These are phyloP conservation scores for Eruca vesicaria DNA, from an alignment of 441 rosid genomes.

Conservation along the genomic window DNA sequence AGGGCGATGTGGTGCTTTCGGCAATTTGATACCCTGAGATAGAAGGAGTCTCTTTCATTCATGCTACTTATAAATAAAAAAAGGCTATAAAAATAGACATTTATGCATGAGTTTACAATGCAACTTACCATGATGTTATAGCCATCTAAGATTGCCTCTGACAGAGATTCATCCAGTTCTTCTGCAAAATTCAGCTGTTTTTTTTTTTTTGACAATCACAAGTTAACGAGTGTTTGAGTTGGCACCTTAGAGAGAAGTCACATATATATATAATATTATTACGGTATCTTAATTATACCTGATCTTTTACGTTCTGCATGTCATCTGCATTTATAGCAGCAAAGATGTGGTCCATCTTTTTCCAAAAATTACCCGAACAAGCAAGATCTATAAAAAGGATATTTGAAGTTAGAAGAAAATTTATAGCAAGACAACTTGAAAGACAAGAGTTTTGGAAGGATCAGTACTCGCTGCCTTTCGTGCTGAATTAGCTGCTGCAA, in stretches of 20 bases:
- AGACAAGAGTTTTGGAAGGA: conserved; percentile 27
- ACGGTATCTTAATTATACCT: conserved; percentile 47
- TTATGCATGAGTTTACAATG: conserved; percentile 3
- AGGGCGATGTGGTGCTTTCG: conserved; percentile 40
- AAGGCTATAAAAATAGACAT: neutral
- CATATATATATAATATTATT: conserved; percentile 2
- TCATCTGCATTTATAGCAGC: conserved; percentile 61
- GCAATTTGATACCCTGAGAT: conserved; percentile 53
- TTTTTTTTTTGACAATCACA: conserved; percentile 24
- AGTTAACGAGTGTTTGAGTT: neutral
- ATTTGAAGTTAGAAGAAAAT: conserved; percentile 6
- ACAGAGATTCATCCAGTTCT: conserved; percentile 66
- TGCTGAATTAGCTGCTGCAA: conserved; percentile 85
- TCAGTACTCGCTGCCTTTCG: conserved; percentile 62
- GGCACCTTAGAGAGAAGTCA: conserved; percentile 24
- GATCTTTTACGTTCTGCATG: conserved; percentile 68
- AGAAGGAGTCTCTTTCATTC: conserved; percentile 19
- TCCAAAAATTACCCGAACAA: conserved; percentile 81
- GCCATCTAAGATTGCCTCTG: conserved; percentile 52
- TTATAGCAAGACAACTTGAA: conserved; percentile 5
- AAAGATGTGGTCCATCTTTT: conserved; percentile 79
- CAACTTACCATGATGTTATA: conserved; percentile 51
- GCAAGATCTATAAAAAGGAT: conserved; percentile 56
- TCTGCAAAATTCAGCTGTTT: conserved; percentile 63
- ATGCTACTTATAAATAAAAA: conserved; percentile 11